Evolutionary conservation across 495 filamentous ascomycete genomes (phyloP).

Genomic region (Penicillium fimorum): DNA sequence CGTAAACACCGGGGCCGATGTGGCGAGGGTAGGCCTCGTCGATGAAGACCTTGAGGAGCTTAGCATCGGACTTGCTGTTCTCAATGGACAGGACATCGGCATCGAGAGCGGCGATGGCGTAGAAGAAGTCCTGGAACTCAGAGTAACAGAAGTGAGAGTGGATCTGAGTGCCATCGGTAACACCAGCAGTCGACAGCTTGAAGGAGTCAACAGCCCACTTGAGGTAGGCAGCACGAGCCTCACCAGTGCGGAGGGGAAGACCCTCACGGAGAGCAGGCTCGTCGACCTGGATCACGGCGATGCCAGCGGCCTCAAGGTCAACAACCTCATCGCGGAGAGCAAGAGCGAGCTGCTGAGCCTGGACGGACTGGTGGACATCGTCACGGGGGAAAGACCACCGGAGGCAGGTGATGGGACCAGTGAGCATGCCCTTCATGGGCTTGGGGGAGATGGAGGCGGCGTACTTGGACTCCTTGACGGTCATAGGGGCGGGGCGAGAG

Average conservation of each 20-base stretch:
- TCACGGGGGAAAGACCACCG: slow-evolving; percentile 99
- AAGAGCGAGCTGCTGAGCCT: slow-evolving; percentile 97
- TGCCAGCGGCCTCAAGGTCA: slow-evolving; percentile 93
- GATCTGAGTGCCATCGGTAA: slow-evolving; percentile 92
- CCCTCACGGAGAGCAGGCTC: slow-evolving; percentile 99
- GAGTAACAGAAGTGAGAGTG: slow-evolving; percentile 99
- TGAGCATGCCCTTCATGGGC: slow-evolving; percentile 99
- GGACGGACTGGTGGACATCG: slow-evolving; percentile 96
- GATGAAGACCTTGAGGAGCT: slow-evolving; percentile 97
- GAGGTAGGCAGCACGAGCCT: slow-evolving; percentile 92
- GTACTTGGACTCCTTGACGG: slow-evolving; percentile 99
- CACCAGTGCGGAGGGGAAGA: slow-evolving; percentile 88
- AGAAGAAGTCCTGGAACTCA: slow-evolving; percentile 99
- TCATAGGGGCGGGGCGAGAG: slow-evolving; percentile 94
- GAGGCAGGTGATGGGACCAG: slow-evolving; percentile 96
- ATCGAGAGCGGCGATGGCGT: slow-evolving; percentile 96
- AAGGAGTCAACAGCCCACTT: slow-evolving; percentile 96
- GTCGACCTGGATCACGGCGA: slow-evolving; percentile 97
- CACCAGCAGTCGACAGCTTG: slow-evolving; percentile 88
- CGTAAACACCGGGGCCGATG: slow-evolving; percentile 99
- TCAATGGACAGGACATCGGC: slow-evolving; percentile 98
- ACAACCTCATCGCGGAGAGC: slow-evolving; percentile 97
- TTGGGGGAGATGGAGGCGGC: slow-evolving; percentile 93
- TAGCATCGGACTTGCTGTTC: slow-evolving; percentile 99
- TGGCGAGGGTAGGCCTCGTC: slow-evolving; percentile 94